These are phyloP conservation scores for Tylopilus vinaceipallidus DNA, from an alignment of 768 basidiomycete species.

Conservation along the genomic window DNA sequence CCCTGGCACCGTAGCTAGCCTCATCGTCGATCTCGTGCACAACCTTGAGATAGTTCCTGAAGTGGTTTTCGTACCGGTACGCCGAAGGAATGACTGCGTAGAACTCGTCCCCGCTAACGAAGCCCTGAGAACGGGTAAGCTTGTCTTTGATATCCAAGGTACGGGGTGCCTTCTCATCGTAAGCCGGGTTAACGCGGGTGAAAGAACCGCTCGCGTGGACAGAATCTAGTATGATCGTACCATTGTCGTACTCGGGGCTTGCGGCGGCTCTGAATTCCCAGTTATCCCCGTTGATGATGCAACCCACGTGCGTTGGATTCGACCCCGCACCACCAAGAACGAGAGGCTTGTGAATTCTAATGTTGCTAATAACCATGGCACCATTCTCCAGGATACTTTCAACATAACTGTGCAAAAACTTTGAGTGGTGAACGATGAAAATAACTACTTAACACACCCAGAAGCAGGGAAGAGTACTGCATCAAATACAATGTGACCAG, in stretches of 20 bases:
- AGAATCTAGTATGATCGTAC: constrained; percentile 28
- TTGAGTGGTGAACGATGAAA: neutral
- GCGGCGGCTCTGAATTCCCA: constrained; percentile 32
- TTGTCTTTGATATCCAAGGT: constrained; percentile 23
- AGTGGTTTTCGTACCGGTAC: constrained; percentile 24
- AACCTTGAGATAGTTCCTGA: constrained; percentile 27
- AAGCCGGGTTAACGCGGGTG: constrained; percentile 27
- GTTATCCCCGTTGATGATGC: constrained; percentile 26
- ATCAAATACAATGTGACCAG: constrained; percentile 44
- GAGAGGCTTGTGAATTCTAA: constrained; percentile 30
- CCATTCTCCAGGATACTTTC: constrained; percentile 35
- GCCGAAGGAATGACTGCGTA: constrained; percentile 19
- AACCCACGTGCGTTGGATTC: constrained; percentile 23
- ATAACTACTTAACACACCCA: constrained; percentile 31
- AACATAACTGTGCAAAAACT: constrained; percentile 15
- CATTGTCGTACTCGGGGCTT: constrained; percentile 20
- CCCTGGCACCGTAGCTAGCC: constrained; percentile 26
- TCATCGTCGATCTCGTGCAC: constrained; percentile 30
- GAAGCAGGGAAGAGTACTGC: constrained; percentile 48
- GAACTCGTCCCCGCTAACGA: constrained; percentile 18
- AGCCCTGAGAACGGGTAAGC: constrained; percentile 21
- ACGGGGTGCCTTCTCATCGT: constrained; percentile 20
- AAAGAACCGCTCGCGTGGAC: constrained; percentile 30
- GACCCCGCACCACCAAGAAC: constrained; percentile 21
- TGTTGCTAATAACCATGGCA: constrained; percentile 28